Percentiles rank a stretch among this genome's conserved stretches.
Evolutionary conservation across 1,139 yeast species (phyloP).

Genomic region (Lodderomyces orthopsilosis): DNA sequence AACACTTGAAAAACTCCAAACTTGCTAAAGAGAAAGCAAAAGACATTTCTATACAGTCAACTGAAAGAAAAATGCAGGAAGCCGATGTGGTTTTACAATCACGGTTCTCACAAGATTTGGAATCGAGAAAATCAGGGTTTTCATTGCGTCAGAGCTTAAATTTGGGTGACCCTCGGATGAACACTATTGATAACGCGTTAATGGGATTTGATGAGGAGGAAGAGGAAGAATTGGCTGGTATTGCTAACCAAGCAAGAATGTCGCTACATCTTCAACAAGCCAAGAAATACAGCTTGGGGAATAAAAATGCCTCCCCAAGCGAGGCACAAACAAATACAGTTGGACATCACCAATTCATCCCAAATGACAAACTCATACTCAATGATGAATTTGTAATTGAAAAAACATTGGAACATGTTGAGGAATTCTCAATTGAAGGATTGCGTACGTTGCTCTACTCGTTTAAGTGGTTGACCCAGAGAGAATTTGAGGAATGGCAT

Average conservation of each 20-base stretch:
- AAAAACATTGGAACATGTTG: constrained; percentile 83
- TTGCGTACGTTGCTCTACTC: constrained; percentile 84
- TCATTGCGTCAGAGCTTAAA: constrained; percentile 35
- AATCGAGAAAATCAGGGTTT: constrained; percentile 26
- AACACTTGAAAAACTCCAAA: constrained; percentile 57
- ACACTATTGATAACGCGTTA: constrained; percentile 57
- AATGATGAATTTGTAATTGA: constrained; percentile 81
- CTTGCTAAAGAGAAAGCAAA: constrained; percentile 61
- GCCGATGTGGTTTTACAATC: constrained; percentile 73
- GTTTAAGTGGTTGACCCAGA: constrained; percentile 63
- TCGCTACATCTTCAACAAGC: constrained; percentile 65
- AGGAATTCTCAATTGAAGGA: constrained; percentile 93
- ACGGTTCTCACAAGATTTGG: constrained; percentile 34
- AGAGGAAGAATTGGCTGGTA: constrained; percentile 57
- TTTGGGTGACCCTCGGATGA: constrained; percentile 28
- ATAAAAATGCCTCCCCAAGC: constrained; percentile 9
- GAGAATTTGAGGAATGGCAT: constrained; percentile 67
- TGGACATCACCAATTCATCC: constrained; percentile 31
- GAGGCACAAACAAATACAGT: neutral
- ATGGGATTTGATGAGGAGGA: constrained; percentile 45
- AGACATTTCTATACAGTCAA: constrained; percentile 60
- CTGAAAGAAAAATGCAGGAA: constrained; percentile 70
- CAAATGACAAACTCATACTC: constrained; percentile 60
- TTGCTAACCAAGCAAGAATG: constrained; percentile 57
- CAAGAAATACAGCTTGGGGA: constrained; percentile 48